Conservation (phyloP, 768 basidiomycete species). For the Russula sp. region DNA sequence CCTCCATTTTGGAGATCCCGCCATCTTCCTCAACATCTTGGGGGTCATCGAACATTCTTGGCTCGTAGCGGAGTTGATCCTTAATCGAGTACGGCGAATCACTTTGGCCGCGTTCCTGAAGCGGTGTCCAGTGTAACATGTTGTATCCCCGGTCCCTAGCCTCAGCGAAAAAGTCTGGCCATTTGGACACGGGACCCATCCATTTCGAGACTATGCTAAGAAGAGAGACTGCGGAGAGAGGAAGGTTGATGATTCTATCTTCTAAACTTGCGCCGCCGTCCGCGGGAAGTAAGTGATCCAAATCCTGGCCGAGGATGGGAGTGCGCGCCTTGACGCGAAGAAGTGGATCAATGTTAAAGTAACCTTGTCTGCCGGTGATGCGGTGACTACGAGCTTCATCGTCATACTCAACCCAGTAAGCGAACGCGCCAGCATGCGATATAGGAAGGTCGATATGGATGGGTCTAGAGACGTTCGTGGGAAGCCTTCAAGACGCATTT, state of each 20-base stretch:
- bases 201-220: slow-evolving; percentile 94
- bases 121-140: slow-evolving; percentile 95
- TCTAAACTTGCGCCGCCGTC: slow-evolving; percentile 53
- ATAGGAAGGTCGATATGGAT: slow-evolving; percentile 95
- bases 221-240: slow-evolving; percentile 85
- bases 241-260: slow-evolving; percentile 59
- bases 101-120: slow-evolving; percentile 87
- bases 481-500: slow-evolving; percentile 53
- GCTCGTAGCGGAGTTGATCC: slow-evolving; percentile 81
- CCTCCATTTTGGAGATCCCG: slow-evolving; percentile 56
- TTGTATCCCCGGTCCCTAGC: slow-evolving; percentile 91
- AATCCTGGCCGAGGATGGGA: slow-evolving; percentile 61
- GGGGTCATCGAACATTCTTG: slow-evolving; percentile 55
- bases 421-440: slow-evolving; percentile 93
- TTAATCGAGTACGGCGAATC: slow-evolving; percentile 93
- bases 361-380: slow-evolving; percentile 81
- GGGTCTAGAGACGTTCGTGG: slow-evolving; percentile 82
- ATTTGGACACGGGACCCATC: slow-evolving; percentile 84
- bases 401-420: slow-evolving; percentile 93
- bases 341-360: slow-evolving; percentile 94
- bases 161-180: slow-evolving; percentile 79
- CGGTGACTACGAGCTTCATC: slow-evolving; percentile 55
- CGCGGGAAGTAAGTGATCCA: slow-evolving; percentile 49
- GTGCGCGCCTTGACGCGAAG: slow-evolving; percentile 72
- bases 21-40: slow-evolving; percentile 44